Evolutionary conservation across 768 basidiomycete species (phyloP).

Genomic region (Auriscalpium vulgare): DNA sequence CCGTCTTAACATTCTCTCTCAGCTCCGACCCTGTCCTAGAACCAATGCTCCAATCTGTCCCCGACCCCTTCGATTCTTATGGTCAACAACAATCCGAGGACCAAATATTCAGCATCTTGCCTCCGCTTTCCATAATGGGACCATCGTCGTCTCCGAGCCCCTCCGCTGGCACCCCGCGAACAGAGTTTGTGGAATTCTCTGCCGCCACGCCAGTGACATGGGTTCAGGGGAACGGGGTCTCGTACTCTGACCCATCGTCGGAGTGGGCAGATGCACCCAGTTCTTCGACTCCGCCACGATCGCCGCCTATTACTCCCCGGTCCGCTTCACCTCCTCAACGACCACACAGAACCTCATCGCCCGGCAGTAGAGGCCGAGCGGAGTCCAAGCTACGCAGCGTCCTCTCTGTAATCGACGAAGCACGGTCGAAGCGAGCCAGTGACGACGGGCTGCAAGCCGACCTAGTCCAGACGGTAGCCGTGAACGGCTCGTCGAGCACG

Average conservation of each 20-base stretch:
- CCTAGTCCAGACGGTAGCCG: not conserved
- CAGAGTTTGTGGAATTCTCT: slow-evolving; percentile 7
- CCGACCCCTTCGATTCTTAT: slow-evolving; percentile 91
- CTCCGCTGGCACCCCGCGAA: slow-evolving; percentile 34
- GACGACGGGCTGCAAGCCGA: not conserved
- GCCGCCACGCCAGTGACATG: slow-evolving; percentile 13
- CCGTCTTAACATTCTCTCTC: slow-evolving; percentile 11
- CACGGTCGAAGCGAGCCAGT: slow-evolving; percentile 18
- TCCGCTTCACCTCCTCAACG: slow-evolving; percentile 38
- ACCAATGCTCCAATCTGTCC: slow-evolving; percentile 81
- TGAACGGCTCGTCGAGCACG: slow-evolving; percentile 6
- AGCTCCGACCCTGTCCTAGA: slow-evolving; percentile 88
- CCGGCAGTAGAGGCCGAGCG: slow-evolving; percentile 20
- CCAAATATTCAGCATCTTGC: slow-evolving; percentile 88
- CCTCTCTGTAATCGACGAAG: slow-evolving; percentile 67
- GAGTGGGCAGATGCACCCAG: slow-evolving; percentile 40
- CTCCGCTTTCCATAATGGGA: slow-evolving; percentile 68
- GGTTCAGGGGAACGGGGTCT: slow-evolving; percentile 17
- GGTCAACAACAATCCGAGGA: slow-evolving; percentile 83
- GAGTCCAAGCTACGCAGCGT: slow-evolving; percentile 65
- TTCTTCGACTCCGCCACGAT: slow-evolving; percentile 15
- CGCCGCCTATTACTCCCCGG: slow-evolving; percentile 25
- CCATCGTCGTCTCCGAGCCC: slow-evolving; percentile 57
- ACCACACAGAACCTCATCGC: slow-evolving; percentile 8
- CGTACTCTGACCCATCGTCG: slow-evolving; percentile 27